These are phyloP conservation scores for Asterella californica DNA, from an alignment of 225 moss, liverwort and hornwort genomes.

Conservation along the genomic window DNA sequence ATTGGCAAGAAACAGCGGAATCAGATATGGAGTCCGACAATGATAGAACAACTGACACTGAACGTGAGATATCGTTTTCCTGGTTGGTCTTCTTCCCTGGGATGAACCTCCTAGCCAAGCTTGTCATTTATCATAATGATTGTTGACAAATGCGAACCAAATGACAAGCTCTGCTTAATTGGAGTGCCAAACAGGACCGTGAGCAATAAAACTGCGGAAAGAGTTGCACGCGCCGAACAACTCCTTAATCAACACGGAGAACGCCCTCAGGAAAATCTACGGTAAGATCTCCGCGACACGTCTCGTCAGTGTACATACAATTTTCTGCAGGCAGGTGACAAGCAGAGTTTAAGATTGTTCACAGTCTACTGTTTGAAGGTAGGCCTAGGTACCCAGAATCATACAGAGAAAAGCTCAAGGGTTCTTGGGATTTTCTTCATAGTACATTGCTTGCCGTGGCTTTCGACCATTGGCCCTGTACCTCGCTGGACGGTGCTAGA, in stretches of 20 bases:
- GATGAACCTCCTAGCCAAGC: background rate
- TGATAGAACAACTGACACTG: background rate
- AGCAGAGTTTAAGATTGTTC: background rate
- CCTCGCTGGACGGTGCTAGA: too few relatives aligned
- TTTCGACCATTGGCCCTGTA: too few relatives aligned
- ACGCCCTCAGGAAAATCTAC: background rate
- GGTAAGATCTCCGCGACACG: background rate
- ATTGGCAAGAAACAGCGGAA: slow-evolving; percentile 7
- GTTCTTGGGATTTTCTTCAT: too few relatives aligned
- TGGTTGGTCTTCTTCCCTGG: slow-evolving; percentile 19
- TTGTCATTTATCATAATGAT: background rate
- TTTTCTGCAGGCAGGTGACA: background rate
- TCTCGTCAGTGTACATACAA: background rate
- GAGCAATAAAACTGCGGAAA: background rate
- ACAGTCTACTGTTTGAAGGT: background rate
- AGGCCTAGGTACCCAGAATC: background rate
- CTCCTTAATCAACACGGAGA: background rate
- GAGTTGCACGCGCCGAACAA: background rate
- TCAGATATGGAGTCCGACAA: slow-evolving; percentile 20
- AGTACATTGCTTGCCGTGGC: too few relatives aligned
- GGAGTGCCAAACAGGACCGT: background rate
- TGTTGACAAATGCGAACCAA: too few relatives aligned
- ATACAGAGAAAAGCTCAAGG: background rate
- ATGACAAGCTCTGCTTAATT: background rate
- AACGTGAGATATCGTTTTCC: slow-evolving; percentile 10